phyloP scores from a whole-genome alignment of 345 rosid genomes.

The Boechera stricta region DNA sequence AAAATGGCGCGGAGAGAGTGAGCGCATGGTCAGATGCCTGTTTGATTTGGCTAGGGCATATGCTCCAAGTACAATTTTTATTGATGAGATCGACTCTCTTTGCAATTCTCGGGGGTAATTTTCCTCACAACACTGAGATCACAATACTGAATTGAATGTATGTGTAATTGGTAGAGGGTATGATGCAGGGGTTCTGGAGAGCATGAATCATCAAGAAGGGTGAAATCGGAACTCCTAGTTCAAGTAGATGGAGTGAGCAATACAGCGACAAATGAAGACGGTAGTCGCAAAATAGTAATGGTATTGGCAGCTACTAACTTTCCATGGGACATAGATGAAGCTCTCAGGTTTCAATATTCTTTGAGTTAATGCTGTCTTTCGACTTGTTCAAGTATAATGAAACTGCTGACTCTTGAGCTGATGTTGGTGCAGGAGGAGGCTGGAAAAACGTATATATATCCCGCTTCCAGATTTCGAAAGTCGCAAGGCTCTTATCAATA shows the following conservation, averaged over 20 bases:
- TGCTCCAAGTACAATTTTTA: conserved; percentile 97
- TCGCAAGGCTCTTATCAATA: conserved; percentile 95
- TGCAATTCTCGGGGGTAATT: conserved; percentile 96
- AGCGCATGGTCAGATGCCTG: conserved; percentile 95
- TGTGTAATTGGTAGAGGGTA: conserved; percentile 11
- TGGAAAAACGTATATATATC: conserved; percentile 98
- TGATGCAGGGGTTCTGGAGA: conserved; percentile 88
- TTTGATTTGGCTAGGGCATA: conserved; percentile 96
- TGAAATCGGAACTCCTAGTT: conserved; percentile 98
- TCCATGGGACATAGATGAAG: conserved; percentile 99
- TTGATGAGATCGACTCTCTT: conserved; percentile 96
- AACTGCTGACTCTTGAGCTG: conserved; percentile 16
- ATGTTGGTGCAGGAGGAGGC: conserved; percentile 78
- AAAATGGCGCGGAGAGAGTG: conserved; percentile 99
- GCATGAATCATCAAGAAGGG: conserved; percentile 99
- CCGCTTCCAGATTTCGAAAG: conserved; percentile 98
- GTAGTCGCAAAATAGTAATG: conserved; percentile 96
- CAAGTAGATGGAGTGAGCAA: conserved; percentile 99
- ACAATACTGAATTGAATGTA: neutral
- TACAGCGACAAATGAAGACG: conserved; percentile 91
- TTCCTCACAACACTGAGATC: conserved; percentile 20
- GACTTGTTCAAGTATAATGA: conserved; percentile 1
- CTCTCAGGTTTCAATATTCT: conserved; percentile 67
- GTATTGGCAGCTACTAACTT: conserved; percentile 99
- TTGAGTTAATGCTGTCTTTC: neutral